These are phyloP conservation scores for Arthrobotrys megalospora DNA, from an alignment of 2,329 filamentous ascomycete species.

Conservation along the genomic window DNA sequence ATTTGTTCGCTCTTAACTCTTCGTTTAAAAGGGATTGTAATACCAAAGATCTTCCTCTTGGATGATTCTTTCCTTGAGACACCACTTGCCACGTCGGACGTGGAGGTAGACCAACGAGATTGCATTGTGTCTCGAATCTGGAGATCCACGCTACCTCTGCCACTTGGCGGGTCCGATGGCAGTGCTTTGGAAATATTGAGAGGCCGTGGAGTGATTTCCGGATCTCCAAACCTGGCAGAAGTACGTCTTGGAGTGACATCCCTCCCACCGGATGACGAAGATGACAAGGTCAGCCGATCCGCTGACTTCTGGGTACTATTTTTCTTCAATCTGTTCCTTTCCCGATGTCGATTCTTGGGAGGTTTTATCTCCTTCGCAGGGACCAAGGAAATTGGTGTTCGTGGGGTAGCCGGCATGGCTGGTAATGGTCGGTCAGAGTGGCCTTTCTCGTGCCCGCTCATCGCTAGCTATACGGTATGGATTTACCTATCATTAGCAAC, in stretches of 20 bases:
- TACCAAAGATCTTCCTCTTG: slow-evolving; percentile 46
- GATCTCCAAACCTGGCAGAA: slow-evolving; percentile 18
- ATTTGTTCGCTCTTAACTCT: slow-evolving; percentile 51
- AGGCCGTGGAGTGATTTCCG: slow-evolving; percentile 36
- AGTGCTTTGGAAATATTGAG: slow-evolving; percentile 19
- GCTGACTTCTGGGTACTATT: neutral
- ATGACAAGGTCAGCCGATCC: slow-evolving; percentile 13
- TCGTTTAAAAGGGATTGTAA: slow-evolving; percentile 39
- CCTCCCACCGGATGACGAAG: slow-evolving; percentile 18
- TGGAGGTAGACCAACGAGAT: slow-evolving; percentile 53
- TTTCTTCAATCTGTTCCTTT: slow-evolving; percentile 45
- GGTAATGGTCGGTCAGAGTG: slow-evolving; percentile 26
- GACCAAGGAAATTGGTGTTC: slow-evolving; percentile 6
- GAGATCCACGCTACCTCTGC: slow-evolving; percentile 26
- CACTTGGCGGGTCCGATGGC: neutral
- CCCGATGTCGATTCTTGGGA: slow-evolving; percentile 19
- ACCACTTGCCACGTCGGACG: slow-evolving; percentile 42
- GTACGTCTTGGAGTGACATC: neutral
- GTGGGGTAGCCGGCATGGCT: slow-evolving; percentile 28
- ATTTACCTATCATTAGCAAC: slow-evolving; percentile 3
- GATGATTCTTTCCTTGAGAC: slow-evolving; percentile 35
- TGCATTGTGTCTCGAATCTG: slow-evolving; percentile 32
- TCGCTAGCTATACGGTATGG: neutral
- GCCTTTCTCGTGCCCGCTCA: slow-evolving; percentile 13
- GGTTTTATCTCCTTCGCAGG: slow-evolving; percentile 26